Conservation (phyloP, 345 rosid genomes). For the Corchorus capsularis region DNA sequence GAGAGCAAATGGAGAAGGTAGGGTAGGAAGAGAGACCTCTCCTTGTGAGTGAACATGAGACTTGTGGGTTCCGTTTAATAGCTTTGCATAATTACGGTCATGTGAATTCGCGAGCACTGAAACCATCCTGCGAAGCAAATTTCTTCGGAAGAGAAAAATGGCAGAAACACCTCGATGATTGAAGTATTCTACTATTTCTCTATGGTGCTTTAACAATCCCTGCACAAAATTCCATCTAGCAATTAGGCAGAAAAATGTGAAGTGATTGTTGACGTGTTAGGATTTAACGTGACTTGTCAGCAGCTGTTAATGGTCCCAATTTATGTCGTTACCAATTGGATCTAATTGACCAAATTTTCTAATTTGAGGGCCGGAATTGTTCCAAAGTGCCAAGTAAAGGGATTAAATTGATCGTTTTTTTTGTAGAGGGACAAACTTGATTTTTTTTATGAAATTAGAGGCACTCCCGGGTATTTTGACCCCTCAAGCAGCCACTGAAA, state of each 20-base stretch:
- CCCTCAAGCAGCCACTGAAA: neutral
- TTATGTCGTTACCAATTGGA: no score
- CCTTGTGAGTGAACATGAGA: constrained; percentile 92
- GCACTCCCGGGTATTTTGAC: no score
- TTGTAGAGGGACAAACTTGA: no score
- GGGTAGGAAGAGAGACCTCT: constrained; percentile 54
- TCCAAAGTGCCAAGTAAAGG: no score
- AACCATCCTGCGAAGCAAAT: constrained; percentile 81
- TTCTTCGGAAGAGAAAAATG: constrained; percentile 76
- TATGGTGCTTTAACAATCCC: constrained; percentile 80
- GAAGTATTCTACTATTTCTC: constrained; percentile 72
- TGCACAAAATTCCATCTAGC: constrained; percentile 29
- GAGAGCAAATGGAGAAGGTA: neutral
- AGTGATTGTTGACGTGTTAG: no score
- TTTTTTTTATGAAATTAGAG: no score
- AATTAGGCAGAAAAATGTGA: neutral
- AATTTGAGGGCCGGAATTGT: no score
- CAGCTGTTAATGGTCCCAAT: no score
- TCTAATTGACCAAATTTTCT: no score
- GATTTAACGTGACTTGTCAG: no score
- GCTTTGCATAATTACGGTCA: constrained; percentile 71
- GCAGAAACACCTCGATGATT: constrained; percentile 75
- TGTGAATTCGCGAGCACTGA: constrained; percentile 83
- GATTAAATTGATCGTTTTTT: no score
- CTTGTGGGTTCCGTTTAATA: constrained; percentile 92